These are phyloP conservation scores for Multifurca ochricompacta DNA, from an alignment of 768 basidiomycete species.

Conservation along the genomic window DNA sequence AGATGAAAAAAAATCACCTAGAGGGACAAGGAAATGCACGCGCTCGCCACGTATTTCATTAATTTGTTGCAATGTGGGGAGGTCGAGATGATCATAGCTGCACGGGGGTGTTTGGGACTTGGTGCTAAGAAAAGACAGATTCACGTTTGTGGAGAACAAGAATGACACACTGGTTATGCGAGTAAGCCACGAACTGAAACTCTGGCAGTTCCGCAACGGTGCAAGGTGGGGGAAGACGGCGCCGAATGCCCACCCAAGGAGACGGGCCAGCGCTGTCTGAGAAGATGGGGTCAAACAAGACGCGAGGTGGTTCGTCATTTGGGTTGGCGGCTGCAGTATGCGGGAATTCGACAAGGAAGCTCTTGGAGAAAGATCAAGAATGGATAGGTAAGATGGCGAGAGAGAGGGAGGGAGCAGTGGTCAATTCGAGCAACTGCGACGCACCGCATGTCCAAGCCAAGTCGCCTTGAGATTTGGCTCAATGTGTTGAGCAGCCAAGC, in stretches of 20 bases:
- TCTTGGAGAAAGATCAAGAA: constrained; percentile 17
- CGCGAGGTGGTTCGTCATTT: constrained; percentile 23
- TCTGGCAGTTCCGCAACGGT: constrained; percentile 32
- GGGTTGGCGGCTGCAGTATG: neutral
- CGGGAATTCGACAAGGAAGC: constrained; percentile 27
- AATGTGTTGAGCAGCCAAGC: neutral
- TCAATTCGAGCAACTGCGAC: too few relatives aligned
- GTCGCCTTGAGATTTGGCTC: constrained; percentile 25
- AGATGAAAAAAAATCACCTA: constrained; percentile 26
- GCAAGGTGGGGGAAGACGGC: constrained; percentile 32
- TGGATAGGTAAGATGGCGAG: neutral
- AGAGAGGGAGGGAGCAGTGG: neutral
- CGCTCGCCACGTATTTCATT: constrained; percentile 19
- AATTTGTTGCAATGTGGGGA: constrained; percentile 28
- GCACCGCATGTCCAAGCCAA: constrained; percentile 35
- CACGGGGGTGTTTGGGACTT: neutral
- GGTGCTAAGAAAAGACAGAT: too few relatives aligned
- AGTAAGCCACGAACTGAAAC: constrained; percentile 33
- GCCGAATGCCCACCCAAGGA: constrained; percentile 27
- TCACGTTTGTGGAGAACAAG: neutral
- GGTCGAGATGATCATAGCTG: constrained; percentile 40
- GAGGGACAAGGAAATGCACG: constrained; percentile 32
- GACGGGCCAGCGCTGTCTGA: constrained; percentile 29
- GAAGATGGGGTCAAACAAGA: constrained; percentile 39
- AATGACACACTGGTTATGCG: constrained; percentile 37